Base-by-base conservation (phyloP, 2,329 filamentous ascomycete genomes). In the Xylariales sp. region DNA sequence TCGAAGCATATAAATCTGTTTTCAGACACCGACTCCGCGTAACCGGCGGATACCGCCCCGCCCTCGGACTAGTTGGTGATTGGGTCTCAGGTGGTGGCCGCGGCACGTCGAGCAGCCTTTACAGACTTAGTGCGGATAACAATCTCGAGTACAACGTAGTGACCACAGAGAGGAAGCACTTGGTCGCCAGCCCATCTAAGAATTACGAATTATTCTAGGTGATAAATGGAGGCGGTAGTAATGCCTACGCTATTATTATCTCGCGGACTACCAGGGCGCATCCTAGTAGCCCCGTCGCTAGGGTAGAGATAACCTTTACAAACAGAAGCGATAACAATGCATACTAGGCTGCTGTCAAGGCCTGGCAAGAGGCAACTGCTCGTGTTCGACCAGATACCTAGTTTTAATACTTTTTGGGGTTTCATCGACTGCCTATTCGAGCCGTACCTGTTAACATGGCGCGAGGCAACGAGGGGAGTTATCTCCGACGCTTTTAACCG, bases 21-120 rank as follows among this genome's bases (percentile, higher is more conserved):
- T 62, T 78, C 28, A 67, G 71, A 0, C 52, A 77, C 43, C 81
- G 83, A 14, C 70, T 84, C 0, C 75, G 80, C 1, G 77, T 85
- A 1, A 79, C 87, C 0, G 81, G 80, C 7, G 86, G 86, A 0
- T 79, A 81, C 45, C 85, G 82, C 12, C 39, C 58, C 61, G 84
- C 81, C 3, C 84, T 89, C 16, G 86, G 86, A 45, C 78, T 86
- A 34, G 78, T 78, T 7, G 84, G 84, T n/a, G 82, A 82, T 7
- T 84, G 79, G 71, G 75, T 75, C 8, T 71, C 81, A 52, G 85
- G 84, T n/a, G 86, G 84, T 57, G 86, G 86, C 0, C 86, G 88
- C 73, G 83, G 81, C 5, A 83, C 84, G 1, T 72, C 89, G 49
- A 80, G 80, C 3, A 79, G 80, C 50, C 71, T 81, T 39, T 83